These are phyloP conservation scores for Exophiala spinifera DNA, from an alignment of 2,329 filamentous ascomycete genomes.

Conservation along the genomic window DNA sequence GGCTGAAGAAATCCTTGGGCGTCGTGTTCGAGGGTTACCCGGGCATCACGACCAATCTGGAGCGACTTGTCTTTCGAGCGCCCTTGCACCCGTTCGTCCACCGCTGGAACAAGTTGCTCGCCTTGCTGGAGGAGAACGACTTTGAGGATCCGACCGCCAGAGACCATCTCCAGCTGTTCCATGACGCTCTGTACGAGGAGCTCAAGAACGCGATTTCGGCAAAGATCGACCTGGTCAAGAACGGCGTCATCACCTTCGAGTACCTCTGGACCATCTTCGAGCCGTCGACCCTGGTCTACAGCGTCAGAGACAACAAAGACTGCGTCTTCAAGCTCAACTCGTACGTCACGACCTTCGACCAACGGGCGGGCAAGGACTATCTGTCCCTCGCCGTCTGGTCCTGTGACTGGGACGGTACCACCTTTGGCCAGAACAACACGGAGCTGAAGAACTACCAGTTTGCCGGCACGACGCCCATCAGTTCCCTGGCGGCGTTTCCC, in stretches of 20 bases:
- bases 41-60: constrained; percentile 57
- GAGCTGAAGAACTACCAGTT: constrained; percentile 34
- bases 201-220: constrained; percentile 51
- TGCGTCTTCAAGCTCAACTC: constrained; percentile 35
- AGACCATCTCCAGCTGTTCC: constrained; percentile 45
- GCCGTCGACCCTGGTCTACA: constrained; percentile 32
- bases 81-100: constrained; percentile 66
- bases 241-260: constrained; percentile 53
- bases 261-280: constrained; percentile 43
- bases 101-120: constrained; percentile 55
- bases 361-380: constrained; percentile 13
- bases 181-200: constrained; percentile 50
- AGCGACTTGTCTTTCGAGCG: constrained; percentile 59
- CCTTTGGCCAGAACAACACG: constrained; percentile 36
- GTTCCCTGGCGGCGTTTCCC: constrained; percentile 33
- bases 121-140: constrained; percentile 39
- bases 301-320: constrained; percentile 38
- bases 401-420: constrained; percentile 38
- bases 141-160: constrained; percentile 45
- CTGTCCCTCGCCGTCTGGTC: constrained; percentile 22
- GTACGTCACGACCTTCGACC: constrained; percentile 4
- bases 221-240: constrained; percentile 51
- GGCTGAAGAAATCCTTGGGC: constrained; percentile 56
- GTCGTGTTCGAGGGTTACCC: constrained; percentile 58
- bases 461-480: constrained; percentile 40